Conservation (phyloP, 2,329 filamentous ascomycete species). For the Sodiomyces alkalinus region DNA sequence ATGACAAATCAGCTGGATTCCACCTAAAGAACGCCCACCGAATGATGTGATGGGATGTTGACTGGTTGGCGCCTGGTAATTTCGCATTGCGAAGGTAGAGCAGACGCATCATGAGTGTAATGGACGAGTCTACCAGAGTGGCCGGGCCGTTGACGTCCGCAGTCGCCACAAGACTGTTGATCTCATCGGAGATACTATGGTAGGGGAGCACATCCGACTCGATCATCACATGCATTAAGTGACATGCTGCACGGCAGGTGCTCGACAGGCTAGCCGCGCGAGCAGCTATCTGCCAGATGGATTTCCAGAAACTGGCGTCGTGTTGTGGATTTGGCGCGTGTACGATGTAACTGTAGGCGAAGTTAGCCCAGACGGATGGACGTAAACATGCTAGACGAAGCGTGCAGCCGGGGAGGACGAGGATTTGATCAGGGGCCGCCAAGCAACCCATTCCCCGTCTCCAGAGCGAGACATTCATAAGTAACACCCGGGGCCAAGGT, state of each 20-base stretch:
- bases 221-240: slow-evolving; percentile 55
- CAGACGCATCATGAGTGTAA: slow-evolving; percentile 56
- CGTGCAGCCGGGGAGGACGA: too few species aligned
- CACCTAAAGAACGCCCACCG: slow-evolving; percentile 73
- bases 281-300: slow-evolving; percentile 60
- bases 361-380: too few species aligned
- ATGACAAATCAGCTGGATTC: slow-evolving; percentile 58
- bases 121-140: slow-evolving; percentile 62
- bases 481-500: too few species aligned
- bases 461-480: too few species aligned
- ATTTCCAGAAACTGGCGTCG: slow-evolving; percentile 39
- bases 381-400: too few species aligned
- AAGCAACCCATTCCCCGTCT: too few species aligned
- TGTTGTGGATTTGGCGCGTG: not conserved
- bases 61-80: slow-evolving; percentile 52
- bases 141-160: slow-evolving; percentile 73
- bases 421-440: too few species aligned
- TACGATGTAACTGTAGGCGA: not conserved
- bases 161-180: slow-evolving; percentile 58
- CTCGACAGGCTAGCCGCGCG: slow-evolving; percentile 54
- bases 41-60: slow-evolving; percentile 55
- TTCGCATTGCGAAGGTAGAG: slow-evolving; percentile 51
- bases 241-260: slow-evolving; percentile 63
- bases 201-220: slow-evolving; percentile 51
- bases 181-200: slow-evolving; percentile 49